Base-by-base conservation (phyloP, 2,329 filamentous ascomycete genomes). In the Chaetomium sp. region DNA sequence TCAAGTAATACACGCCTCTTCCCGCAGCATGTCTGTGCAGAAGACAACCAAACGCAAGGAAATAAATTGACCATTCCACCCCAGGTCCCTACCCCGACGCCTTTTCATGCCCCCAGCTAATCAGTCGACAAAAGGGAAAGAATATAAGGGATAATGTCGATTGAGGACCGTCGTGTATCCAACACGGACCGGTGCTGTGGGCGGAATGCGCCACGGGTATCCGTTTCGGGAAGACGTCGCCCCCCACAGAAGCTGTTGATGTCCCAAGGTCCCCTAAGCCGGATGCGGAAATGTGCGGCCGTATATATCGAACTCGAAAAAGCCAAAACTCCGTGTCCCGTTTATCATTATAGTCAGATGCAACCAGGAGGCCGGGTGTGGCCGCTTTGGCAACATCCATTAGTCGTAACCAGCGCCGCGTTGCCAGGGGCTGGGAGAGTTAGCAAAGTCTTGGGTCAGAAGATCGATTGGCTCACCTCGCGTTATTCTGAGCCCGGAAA, bases 361-460 rank as follows among this genome's bases (percentile, higher is more conserved):
- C 60, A 53, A 19, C 23, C 9, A 21, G n/a, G n/a, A 16, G 19
- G 19, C 50, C 31, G 6, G 57, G 5, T n/a, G 16, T 45, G 21
- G 13, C 50, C 19, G 35, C 35, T 53, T 6, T 23, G 19, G 21
- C 3, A 23, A 31, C 27, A 50, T 35, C 27, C 10, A 45, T 72
- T 68, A 73, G 63, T 85, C 83, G 72, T 85, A 85, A 67, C 83
- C 83, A 62, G 83, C 83, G 70, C 83, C 83, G 70, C 82, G 81
- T 75, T 85, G 82, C 83, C 83, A 85, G 67, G 82, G 82, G 75
- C 82, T 45, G 54, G 69, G 76, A 68, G 74, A 72, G 60, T 56
- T 21, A 62, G 51, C 38, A 3, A 27, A 12, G 23, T 57, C 19
- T 23, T 35, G 2, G 4, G 51, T 25, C 3, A 38, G 4, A 7